Percentiles rank a stretch among this genome's conserved stretches.
Conservation (phyloP, 768 basidiomycete genomes). For the Mycena albidolilacea region DNA sequence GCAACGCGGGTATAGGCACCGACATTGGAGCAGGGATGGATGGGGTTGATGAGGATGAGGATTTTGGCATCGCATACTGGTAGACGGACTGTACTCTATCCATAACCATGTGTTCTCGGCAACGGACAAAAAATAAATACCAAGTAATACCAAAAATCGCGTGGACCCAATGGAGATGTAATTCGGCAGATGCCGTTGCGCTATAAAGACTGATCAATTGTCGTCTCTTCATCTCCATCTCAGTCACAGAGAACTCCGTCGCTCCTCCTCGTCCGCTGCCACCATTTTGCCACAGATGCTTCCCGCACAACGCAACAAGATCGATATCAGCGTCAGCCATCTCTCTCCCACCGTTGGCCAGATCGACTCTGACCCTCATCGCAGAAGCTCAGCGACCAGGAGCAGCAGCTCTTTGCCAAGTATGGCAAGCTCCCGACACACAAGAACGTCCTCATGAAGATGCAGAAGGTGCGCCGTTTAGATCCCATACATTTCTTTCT, state of each 20-base stretch:
- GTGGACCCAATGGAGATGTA: not conserved
- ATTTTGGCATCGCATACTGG: constrained; percentile 23
- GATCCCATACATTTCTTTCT: constrained; percentile 29
- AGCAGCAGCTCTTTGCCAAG: constrained; percentile 93
- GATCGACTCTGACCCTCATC: constrained; percentile 32
- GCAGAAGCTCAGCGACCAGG: constrained; percentile 88
- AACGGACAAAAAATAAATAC: constrained; percentile 10
- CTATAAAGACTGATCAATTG: constrained; percentile 19
- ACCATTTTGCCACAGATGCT: constrained; percentile 67
- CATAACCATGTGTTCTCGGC: constrained; percentile 14
- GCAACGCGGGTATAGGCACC: constrained; percentile 22
- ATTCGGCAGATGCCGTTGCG: constrained; percentile 23
- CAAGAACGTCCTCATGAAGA: constrained; percentile 94
- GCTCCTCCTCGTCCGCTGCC: constrained; percentile 42
- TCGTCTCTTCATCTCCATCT: constrained; percentile 30
- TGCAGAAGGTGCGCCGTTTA: constrained; percentile 85
- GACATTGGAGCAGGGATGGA: constrained; percentile 25
- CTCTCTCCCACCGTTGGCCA: not conserved
- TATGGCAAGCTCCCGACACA: constrained; percentile 96
- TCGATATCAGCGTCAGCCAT: constrained; percentile 89
- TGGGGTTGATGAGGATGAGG: constrained; percentile 26
- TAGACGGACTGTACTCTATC: constrained; percentile 1
- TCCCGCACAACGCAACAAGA: constrained; percentile 88
- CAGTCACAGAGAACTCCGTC: constrained; percentile 44
- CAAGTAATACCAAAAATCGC: not conserved